These are phyloP conservation scores for Nevesoporus exiguus DNA, from an alignment of 768 basidiomycete genomes.

Conservation along the genomic window DNA sequence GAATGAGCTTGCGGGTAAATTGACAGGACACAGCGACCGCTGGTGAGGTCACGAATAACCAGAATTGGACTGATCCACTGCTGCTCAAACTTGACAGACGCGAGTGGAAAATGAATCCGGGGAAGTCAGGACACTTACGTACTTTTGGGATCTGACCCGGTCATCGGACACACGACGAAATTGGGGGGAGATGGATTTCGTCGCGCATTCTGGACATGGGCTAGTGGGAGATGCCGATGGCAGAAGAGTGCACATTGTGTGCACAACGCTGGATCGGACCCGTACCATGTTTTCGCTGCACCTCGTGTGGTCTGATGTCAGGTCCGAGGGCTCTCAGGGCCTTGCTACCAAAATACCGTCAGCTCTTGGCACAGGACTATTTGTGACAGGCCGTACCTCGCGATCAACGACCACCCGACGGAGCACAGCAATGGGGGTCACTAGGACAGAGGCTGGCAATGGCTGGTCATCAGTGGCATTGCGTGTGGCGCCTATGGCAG, in stretches of 20 bases:
- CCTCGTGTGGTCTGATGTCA: not conserved
- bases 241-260: not conserved
- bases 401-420: constrained; percentile 9
- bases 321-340: constrained; percentile 8
- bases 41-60: not conserved
- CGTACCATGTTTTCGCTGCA: not conserved
- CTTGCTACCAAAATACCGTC: constrained; percentile 3
- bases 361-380: constrained; percentile 5
- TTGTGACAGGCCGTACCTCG: constrained; percentile 10
- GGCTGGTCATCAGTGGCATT: not conserved
- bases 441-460: not conserved
- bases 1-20: not conserved
- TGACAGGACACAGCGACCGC: not conserved
- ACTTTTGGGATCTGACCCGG: not conserved
- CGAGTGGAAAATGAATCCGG: constrained; percentile 4
- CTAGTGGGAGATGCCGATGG: not conserved
- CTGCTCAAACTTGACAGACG: not conserved
- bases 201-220: not conserved
- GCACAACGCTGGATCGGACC: not conserved
- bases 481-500: not conserved
- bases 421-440: constrained; percentile 15
- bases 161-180: not conserved
- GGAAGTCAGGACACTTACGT: constrained; percentile 13
- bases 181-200: not conserved
- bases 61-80: not conserved